Base-by-base conservation (phyloP, 768 basidiomycete genomes). In the Kondoa malvinella region DNA sequence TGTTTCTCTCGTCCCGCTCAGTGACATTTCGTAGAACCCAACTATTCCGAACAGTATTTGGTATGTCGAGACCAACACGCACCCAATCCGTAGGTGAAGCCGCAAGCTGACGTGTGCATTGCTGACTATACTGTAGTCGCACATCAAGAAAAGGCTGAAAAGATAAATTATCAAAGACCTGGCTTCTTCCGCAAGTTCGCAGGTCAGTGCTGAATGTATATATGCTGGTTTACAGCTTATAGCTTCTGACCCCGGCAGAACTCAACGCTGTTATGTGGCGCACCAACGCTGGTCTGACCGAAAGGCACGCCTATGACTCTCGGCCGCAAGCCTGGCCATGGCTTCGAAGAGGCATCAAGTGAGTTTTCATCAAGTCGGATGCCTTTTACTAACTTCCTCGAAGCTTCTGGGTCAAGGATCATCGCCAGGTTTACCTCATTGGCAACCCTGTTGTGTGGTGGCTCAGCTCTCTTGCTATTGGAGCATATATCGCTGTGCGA, bases 331-430 rank as follows among this genome's bases (percentile, higher is more conserved):
- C 84, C 0, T 97, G 95, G 95, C 95, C 94, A n/a, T 81, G 83
- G 62, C 82, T 97, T 33, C 83, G 82, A 59, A 86, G 94, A 68
- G 95, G 95, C 34, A 97, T 97, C 74, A 75, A 75, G 91, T 96
- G 73, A 81, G 89, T 81, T 4, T 57, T n/a, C 58, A 66, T 69
- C 3, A 2, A 50, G 25, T 12, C 4, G 26, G 29, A 8, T 3
- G 2, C 16, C 17, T 56, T 34, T 26, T 26, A 15, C 4, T n/a
- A 27, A 29, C 27, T 21, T 17, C 3, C 56, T 50, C 71, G 92
- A 91, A 95, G 92, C 78, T 97, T 96, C 79, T 97, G 95, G 95
- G 90, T 95, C 57, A 92, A 92, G 77, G 89, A 97, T 70, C 87
- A 96, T 75, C 83, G 83, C 57, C 95, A 99, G 74, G 87, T 99